phyloP scores from a whole-genome alignment of 129 eudicot species.

The Escallonia rubra region DNA sequence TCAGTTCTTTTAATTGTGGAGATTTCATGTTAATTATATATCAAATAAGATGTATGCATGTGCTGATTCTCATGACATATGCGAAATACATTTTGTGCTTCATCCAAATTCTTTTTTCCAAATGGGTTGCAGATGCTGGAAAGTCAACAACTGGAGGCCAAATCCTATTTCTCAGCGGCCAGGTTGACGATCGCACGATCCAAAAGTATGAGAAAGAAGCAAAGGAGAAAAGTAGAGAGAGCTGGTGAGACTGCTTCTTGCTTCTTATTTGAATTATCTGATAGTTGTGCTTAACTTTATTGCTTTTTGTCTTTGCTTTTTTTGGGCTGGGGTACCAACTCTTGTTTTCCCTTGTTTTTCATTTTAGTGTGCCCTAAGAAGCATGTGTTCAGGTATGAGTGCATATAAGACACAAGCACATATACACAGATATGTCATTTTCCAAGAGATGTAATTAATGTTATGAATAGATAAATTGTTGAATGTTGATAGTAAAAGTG shows the following conservation, averaged over 20 bases:
- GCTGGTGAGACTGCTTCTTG: constrained; percentile 53
- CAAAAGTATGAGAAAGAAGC: constrained; percentile 93
- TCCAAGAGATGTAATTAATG: too few species aligned
- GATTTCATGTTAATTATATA: not conserved
- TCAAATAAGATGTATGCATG: not conserved
- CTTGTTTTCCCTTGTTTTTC: too few species aligned
- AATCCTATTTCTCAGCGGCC: constrained; percentile 88
- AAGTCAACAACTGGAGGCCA: constrained; percentile 91
- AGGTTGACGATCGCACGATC: constrained; percentile 90
- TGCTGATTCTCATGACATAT: not conserved
- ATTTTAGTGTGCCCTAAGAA: too few species aligned
- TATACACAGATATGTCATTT: too few species aligned
- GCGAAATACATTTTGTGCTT: not conserved
- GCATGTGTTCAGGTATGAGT: too few species aligned
- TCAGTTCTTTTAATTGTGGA: not conserved
- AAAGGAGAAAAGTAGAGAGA: constrained; percentile 82
- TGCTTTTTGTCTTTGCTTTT: too few species aligned
- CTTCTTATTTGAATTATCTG: not conserved
- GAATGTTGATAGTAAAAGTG: too few species aligned
- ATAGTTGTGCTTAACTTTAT: too few species aligned
- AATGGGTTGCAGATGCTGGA: constrained; percentile 75
- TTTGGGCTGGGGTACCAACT: too few species aligned
- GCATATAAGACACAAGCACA: too few species aligned
- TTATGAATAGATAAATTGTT: too few species aligned
- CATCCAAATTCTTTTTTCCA: constrained; percentile 1